A percentile compares a stretch with the other conserved stretches of the same genome.
Evolutionary conservation across 2,329 filamentous ascomycete species (phyloP).

Genomic region (Graphiopsis chlorocephala): DNA sequence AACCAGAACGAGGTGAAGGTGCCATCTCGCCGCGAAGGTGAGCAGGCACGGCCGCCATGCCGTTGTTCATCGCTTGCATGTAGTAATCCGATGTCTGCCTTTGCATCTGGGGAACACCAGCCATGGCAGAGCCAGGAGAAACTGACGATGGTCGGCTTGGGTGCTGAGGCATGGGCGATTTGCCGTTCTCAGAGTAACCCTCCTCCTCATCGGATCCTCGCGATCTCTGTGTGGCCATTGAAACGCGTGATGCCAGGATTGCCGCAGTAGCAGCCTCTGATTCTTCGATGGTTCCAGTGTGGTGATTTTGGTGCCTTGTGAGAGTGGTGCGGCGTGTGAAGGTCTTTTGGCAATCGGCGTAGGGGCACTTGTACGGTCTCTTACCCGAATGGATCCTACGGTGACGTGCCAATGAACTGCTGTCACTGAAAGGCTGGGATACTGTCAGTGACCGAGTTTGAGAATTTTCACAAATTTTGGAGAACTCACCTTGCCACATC

Average conservation of each 20-base stretch:
- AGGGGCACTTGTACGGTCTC: conserved; percentile 94
- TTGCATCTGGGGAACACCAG: conserved; percentile 65
- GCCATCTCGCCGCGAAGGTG: conserved; percentile 77
- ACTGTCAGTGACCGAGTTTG: neutral
- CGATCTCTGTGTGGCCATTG: conserved; percentile 45
- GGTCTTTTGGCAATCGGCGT: conserved; percentile 96
- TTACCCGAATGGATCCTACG: conserved; percentile 93
- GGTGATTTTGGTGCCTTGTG: conserved; percentile 92
- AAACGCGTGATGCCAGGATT: conserved; percentile 63
- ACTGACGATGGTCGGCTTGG: conserved; percentile 75
- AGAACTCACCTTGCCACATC: conserved; percentile 80
- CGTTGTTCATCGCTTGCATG: conserved; percentile 66
- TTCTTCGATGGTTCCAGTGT: conserved; percentile 92
- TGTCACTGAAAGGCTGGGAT: conserved; percentile 86
- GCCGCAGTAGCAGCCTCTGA: conserved; percentile 85
- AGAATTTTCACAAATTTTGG: neutral
- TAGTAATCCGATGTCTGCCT: conserved; percentile 71
- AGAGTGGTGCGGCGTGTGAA: conserved; percentile 94
- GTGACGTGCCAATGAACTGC: conserved; percentile 88
- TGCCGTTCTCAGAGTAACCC: conserved; percentile 63
- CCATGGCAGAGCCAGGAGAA: conserved; percentile 74
- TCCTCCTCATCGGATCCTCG: conserved; percentile 66
- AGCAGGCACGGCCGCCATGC: conserved; percentile 59
- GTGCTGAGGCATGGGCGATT: conserved; percentile 74
- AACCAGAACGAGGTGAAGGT: conserved; percentile 64